These are phyloP conservation scores for Mycena pura DNA, from an alignment of 768 basidiomycete genomes.

Conservation along the genomic window DNA sequence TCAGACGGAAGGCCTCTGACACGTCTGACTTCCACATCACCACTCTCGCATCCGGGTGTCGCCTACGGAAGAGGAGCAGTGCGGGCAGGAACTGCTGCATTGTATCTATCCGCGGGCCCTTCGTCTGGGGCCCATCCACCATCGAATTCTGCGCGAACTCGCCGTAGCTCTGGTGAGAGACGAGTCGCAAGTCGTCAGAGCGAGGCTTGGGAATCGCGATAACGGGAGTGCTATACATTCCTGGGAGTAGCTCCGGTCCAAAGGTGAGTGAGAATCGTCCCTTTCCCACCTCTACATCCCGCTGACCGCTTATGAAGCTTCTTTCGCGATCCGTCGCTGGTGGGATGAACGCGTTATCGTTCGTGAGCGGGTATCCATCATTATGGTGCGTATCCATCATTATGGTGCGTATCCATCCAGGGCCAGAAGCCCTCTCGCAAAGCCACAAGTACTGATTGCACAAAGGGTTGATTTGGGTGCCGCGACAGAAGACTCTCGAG, in stretches of 20 bases:
- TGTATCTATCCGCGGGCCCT: slow-evolving; percentile 32
- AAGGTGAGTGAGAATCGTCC: slow-evolving; percentile 33
- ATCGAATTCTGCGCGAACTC: slow-evolving; percentile 35
- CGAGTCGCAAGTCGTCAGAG: slow-evolving; percentile 32
- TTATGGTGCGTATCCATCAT: too few relatives aligned
- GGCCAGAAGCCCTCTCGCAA: too few relatives aligned
- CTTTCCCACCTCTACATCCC: slow-evolving; percentile 25
- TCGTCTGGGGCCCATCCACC: slow-evolving; percentile 17
- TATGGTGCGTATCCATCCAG: too few relatives aligned
- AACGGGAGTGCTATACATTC: slow-evolving; percentile 38
- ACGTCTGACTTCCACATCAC: slow-evolving; percentile 36
- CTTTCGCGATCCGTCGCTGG: slow-evolving; percentile 3
- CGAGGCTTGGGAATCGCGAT: slow-evolving; percentile 37
- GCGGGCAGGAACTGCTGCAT: slow-evolving; percentile 30
- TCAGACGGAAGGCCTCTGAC: slow-evolving; percentile 27
- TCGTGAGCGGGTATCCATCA: too few relatives aligned
- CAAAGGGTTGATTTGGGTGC: too few relatives aligned
- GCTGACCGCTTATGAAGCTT: slow-evolving; percentile 22
- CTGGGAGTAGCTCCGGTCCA: slow-evolving; percentile 31
- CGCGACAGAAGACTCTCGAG: too few relatives aligned
- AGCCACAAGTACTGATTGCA: too few relatives aligned
- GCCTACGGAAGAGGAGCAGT: slow-evolving; percentile 20
- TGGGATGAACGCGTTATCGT: too few relatives aligned
- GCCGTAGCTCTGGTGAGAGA: slow-evolving; percentile 40
- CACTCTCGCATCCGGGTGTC: neutral